Conservation (phyloP, 2,329 filamentous ascomycete species). For the Fusarium sp. region DNA sequence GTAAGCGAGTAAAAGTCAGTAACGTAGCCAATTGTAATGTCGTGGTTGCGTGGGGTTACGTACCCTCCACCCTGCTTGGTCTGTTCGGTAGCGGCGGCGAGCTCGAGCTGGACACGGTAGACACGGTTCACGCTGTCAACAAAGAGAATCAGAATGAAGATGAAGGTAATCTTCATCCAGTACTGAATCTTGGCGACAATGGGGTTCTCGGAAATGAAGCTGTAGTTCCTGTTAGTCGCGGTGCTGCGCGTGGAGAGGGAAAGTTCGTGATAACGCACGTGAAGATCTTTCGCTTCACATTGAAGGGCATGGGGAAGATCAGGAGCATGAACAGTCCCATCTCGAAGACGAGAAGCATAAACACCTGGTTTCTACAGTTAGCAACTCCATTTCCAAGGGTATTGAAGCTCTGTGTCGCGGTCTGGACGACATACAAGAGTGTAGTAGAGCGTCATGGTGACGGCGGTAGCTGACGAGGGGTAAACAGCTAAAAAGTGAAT, state of each 20-base stretch:
- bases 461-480: slow-evolving; percentile 42
- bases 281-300: slow-evolving; percentile 85
- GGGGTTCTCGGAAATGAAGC: slow-evolving; percentile 92
- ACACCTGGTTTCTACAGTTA: slow-evolving; percentile 69
- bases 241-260: neutral
- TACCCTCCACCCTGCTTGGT: slow-evolving; percentile 58
- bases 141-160: slow-evolving; percentile 98
- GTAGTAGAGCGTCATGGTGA: slow-evolving; percentile 69
- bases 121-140: slow-evolving; percentile 96
- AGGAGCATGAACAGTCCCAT: slow-evolving; percentile 84
- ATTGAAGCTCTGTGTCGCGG: neutral
- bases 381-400: neutral
- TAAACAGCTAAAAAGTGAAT: slow-evolving; percentile 22
- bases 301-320: slow-evolving; percentile 89
- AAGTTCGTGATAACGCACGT: slow-evolving; percentile 58
- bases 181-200: slow-evolving; percentile 93
- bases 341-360: slow-evolving; percentile 83
- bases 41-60: slow-evolving; percentile 45
- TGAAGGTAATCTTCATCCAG: slow-evolving; percentile 98
- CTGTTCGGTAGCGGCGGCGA: slow-evolving; percentile 76
- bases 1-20: slow-evolving; percentile 36
- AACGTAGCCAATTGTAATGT: slow-evolving; percentile 4
- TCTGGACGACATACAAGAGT: slow-evolving; percentile 57
- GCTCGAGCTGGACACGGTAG: slow-evolving; percentile 94
- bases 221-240: slow-evolving; percentile 48